phyloP scores from a whole-genome alignment of 2,329 filamentous ascomycete genomes.

The Lecanicillium sp. region DNA sequence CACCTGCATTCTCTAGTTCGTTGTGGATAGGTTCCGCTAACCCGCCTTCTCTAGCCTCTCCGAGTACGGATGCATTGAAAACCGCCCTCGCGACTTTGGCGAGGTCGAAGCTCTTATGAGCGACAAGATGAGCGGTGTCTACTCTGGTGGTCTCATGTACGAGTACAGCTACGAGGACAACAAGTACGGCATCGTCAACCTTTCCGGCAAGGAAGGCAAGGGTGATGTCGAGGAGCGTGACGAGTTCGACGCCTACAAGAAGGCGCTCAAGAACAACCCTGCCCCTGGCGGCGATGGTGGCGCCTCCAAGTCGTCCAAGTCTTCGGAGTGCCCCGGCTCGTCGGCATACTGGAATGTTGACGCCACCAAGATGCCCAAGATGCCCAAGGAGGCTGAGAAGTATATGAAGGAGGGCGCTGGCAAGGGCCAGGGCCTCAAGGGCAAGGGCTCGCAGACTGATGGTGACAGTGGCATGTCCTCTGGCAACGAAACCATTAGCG shows the following conservation, averaged over 20 bases:
- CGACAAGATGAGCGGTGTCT: constrained; percentile 75
- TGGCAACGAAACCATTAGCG: constrained; percentile 26
- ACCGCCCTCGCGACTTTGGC: constrained; percentile 65
- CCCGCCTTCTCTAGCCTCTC: constrained; percentile 47
- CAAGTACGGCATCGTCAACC: constrained; percentile 70
- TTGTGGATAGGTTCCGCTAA: too few species aligned
- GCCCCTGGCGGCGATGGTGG: constrained; percentile 43
- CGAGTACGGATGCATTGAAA: constrained; percentile 84
- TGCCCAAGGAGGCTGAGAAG: constrained; percentile 41
- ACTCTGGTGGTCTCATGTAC: constrained; percentile 94
- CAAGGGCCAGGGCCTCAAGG: constrained; percentile 42
- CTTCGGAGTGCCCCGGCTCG: constrained; percentile 39
- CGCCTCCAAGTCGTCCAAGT: constrained; percentile 36
- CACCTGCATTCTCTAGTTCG: too few species aligned
- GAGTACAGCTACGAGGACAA: constrained; percentile 80
- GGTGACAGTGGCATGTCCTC: constrained; percentile 38
- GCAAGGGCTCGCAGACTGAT: constrained; percentile 45
- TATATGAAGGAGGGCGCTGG: constrained; percentile 48
- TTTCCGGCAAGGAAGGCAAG: constrained; percentile 35
- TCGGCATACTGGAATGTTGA: constrained; percentile 43
- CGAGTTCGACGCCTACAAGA: constrained; percentile 53
- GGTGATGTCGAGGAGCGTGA: constrained; percentile 34
- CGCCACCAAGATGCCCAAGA: constrained; percentile 39
- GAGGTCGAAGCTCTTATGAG: constrained; percentile 77
- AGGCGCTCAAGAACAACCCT: constrained; percentile 39